Evolutionary conservation across 1,284 basidiomycete species (phyloP), one percentile per base, ranked within the genome.

Genomic region (Leccinum glutinopallens): DNA sequence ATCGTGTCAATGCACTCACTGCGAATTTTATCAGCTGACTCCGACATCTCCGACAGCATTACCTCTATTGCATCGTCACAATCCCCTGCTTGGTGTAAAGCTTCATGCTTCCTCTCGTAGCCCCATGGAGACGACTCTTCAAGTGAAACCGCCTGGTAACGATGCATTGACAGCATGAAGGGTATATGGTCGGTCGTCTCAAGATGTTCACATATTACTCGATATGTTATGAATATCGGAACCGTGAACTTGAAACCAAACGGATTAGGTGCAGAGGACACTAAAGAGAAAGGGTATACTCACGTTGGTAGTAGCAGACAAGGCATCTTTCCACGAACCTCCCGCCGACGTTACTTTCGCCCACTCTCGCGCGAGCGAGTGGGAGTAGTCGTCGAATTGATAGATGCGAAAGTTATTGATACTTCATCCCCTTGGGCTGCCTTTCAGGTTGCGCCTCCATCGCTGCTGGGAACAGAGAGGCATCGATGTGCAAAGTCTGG

Each of bases 141-240:
- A 12, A 35, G 12, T 12, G 10, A 35, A 35, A 35, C 12, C 35
- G 10, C 35, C 35, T 35, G 35, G 12, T 35, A 35, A 35, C 35
- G 10, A 35, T 35, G 35, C 35, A 12, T 35, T 12, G 10, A 35
- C 35, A 35, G 10, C 35, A 35, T 35, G 35, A 35, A 35, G 35
- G 35, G 35, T 35, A 53, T 25, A 17, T 6, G n/a, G 10, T 62
- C 12, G 4, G 35, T 46, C 1, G 9, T 32, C 12, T 65, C 64
- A 12, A 65, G 58, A 9, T n/a, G 41, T 35, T 66, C 64, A 10
- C 64, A 65, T 19, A 65, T 51, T n/a, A 32, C n/a, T 22, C 8
- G 64, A 39, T 62, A 65, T 15, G 56, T 57, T 2, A 17, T 39
- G 37, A 25, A 62, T 22, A 25, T 65, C 1, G 54, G 58, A 19